phyloP scores from a whole-genome alignment of 176 grass and related monocot species.

The Secale cereale region DNA sequence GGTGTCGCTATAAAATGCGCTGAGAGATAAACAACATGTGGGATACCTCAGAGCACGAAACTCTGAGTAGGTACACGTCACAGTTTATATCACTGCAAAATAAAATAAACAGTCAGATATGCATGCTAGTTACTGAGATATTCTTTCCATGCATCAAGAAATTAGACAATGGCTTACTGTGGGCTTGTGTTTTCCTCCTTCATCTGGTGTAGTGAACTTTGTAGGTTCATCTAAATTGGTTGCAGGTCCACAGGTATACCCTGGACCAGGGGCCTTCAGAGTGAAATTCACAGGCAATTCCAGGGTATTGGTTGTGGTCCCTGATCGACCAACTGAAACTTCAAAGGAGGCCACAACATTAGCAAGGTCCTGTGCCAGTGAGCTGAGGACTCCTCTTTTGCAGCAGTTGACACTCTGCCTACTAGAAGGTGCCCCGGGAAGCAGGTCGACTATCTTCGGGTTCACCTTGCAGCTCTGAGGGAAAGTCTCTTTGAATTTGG shows the following conservation, averaged over 20 bases:
- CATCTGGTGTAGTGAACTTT: conserved; percentile 50
- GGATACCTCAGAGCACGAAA: conserved; percentile 48
- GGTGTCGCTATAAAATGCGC: conserved; percentile 66
- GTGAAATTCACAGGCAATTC: conserved; percentile 47
- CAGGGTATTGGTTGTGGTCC: conserved; percentile 57
- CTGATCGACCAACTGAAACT: conserved; percentile 55
- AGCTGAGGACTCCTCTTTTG: conserved; percentile 59
- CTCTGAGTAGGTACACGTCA: conserved; percentile 68
- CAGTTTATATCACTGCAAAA: conserved; percentile 67
- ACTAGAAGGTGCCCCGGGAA: conserved; percentile 65
- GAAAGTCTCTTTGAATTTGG: conserved; percentile 54
- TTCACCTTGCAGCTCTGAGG: conserved; percentile 61
- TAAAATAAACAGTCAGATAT: background rate
- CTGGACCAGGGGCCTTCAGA: conserved; percentile 45
- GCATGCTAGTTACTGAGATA: background rate
- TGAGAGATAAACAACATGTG: conserved; percentile 60
- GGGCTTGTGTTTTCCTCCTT: conserved; percentile 56
- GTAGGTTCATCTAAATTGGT: conserved; percentile 43
- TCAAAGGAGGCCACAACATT: conserved; percentile 52
- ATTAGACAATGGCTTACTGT: conserved; percentile 34
- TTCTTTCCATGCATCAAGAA: background rate
- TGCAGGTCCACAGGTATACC: conserved; percentile 59
- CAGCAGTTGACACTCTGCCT: conserved; percentile 70
- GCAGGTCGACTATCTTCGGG: conserved; percentile 48
- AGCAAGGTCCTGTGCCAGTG: conserved; percentile 52